Evolutionary conservation across 768 basidiomycete species (phyloP), one percentile per base, ranked within the genome.

Genomic region (Pholiota conissans): DNA sequence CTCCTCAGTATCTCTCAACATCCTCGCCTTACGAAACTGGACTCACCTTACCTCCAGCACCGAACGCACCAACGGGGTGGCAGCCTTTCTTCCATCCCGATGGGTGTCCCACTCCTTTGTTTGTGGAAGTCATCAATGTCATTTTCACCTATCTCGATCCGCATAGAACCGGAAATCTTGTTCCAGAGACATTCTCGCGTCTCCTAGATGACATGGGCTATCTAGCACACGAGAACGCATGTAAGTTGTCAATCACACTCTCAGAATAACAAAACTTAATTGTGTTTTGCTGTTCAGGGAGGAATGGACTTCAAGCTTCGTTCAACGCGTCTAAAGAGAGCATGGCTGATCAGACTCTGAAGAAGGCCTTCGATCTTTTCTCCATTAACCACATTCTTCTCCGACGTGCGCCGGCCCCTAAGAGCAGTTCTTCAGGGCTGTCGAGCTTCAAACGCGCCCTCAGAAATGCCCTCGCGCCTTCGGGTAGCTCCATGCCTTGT

Each of bases 181-280:
- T n/a, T n/a, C n/a, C n/a, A n/a, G n/a, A n/a, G n/a, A n/a, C n/a
- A n/a, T n/a, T n/a, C n/a, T n/a, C n/a, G n/a, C n/a, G n/a, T n/a
- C n/a, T n/a, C n/a, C n/a, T n/a, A n/a, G n/a, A n/a, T n/a, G n/a
- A n/a, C n/a, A n/a, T n/a, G n/a, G n/a, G n/a, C n/a, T n/a, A n/a
- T n/a, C n/a, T n/a, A n/a, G n/a, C n/a, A 1, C 59, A 60, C 18
- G 59, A 60, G n/a, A 60, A 60, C 27, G 29, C 59, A 11, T 60
- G 59, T 55, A 45, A n/a, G 59, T 51, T 32, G 16, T 14, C 18
- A 8, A 11, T 10, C 22, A 22, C 34, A 16, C 11, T 34, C 16
- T n/a, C 3, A 13, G 10, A 18, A 30, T 46, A 27, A 2, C 14
- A n/a, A n/a, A n/a, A n/a, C 22, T 18, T 29, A 7, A 39, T 26